phyloP scores from a whole-genome alignment of 306 rosid genomes.

The Abrus pulchellus region DNA sequence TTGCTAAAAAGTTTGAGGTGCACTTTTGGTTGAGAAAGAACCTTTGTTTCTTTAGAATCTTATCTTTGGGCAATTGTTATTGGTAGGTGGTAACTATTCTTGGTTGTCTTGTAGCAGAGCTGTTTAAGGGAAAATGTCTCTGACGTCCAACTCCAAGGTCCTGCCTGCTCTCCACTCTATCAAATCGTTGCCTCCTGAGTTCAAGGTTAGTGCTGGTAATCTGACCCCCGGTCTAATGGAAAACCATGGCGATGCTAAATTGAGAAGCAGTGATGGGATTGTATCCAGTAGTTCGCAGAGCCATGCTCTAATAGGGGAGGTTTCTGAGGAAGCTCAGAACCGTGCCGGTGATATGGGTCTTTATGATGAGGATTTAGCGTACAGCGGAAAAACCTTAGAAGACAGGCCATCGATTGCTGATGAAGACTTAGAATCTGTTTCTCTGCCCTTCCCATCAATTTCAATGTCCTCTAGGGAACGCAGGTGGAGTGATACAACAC shows the following conservation, averaged over 20 bases:
- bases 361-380: conserved; percentile 78
- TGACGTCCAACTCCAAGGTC: conserved; percentile 58
- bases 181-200: conserved; percentile 76
- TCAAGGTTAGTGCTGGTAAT: conserved; percentile 55
- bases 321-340: conserved; percentile 52
- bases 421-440: conserved; percentile 67
- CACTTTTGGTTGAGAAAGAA: conserved; percentile 52
- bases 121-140: conserved; percentile 63
- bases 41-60: conserved; percentile 33
- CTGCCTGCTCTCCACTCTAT: conserved; percentile 64
- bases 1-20: conserved; percentile 60
- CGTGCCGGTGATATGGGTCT: conserved; percentile 54
- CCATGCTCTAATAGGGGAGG: conserved; percentile 49
- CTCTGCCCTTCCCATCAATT: conserved; percentile 64
- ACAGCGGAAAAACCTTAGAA: conserved; percentile 59
- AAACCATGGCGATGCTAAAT: conserved; percentile 48
- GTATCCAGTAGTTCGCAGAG: conserved; percentile 57
- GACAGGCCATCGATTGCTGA: conserved; percentile 60
- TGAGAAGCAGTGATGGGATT: conserved; percentile 49
- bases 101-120: conserved; percentile 51
- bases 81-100: conserved; percentile 51
- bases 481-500: conserved; percentile 87
- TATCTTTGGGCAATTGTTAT: conserved; percentile 47
- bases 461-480: conserved; percentile 64
- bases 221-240: conserved; percentile 53